Evolutionary conservation across 352 stramenopile genomes (phyloP).

Genomic region (Pythium vanterpoolii): DNA sequence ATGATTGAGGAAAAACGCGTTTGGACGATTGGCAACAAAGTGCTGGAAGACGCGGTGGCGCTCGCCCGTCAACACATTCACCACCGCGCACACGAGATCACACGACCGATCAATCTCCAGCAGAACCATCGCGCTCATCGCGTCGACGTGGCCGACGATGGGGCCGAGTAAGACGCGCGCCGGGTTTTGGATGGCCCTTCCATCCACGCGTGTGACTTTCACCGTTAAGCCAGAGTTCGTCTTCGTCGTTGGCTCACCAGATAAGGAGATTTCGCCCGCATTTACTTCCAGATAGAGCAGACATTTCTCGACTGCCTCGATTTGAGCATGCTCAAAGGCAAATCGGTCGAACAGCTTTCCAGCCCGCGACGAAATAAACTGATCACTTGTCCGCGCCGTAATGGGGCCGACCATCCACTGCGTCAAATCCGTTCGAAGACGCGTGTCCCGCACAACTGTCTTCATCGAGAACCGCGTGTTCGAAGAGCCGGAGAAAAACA

Average conservation of each 20-base stretch:
- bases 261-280: background rate
- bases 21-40: conserved; percentile 38
- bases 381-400: background rate
- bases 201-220: conserved; percentile 19
- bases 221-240: conserved; percentile 17
- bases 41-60: conserved; percentile 43
- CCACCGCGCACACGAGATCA: conserved; percentile 50
- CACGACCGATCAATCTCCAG: conserved; percentile 60
- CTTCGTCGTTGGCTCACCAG: conserved; percentile 6
- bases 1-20: conserved; percentile 66
- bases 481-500: conserved; percentile 43
- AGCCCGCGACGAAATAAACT: conserved; percentile 2
- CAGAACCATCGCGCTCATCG: conserved; percentile 48
- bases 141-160: conserved; percentile 69
- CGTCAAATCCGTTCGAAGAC: conserved; percentile 36
- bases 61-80: conserved; percentile 47
- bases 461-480: conserved; percentile 32
- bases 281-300: conserved; percentile 28
- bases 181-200: conserved; percentile 2
- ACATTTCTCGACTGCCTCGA: conserved; percentile 26
- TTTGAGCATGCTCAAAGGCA: conserved; percentile 38
- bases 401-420: conserved; percentile 49
- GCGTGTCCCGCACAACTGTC: conserved; percentile 42
- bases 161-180: conserved; percentile 53
- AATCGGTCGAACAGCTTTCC: conserved; percentile 43